Evolutionary conservation across 148 eudicot genomes (phyloP), one percentile per base, ranked within the genome.

Genomic region (Hydrangea macrophylla): DNA sequence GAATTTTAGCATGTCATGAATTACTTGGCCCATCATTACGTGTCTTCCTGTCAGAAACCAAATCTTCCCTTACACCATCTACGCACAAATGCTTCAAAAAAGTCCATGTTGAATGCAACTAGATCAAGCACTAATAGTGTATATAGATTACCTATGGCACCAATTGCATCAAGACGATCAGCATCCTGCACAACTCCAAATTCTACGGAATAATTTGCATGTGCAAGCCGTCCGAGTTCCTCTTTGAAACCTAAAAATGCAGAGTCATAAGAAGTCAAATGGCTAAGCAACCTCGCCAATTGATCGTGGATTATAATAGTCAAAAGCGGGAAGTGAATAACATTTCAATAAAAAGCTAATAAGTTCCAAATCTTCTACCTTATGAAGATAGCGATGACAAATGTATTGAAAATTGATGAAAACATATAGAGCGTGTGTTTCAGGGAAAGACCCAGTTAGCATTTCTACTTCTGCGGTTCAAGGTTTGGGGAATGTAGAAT

Each of bases 131-230:
- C 6, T 42, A 48, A 48, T 2, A n/a, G n/a, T 15, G n/a, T 18
- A 17, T 18, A 36, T 28, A n/a, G 64, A 64, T 69, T 81, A 94
- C 99, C 99, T 64, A 93, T 86, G 55, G 98, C 98, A 62, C 98
- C 98, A 82, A 94, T 90, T 48, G 99, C 99, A 81, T 94, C 99
- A 69, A 94, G 99, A 53, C 96, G 91, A 76, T 94, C 97, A 72
- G 99, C 99, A 88, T 94, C 99, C 85, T 94, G 99, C 65, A 94
- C 99, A 42, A 94, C 91, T 37, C 91, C 90, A 74, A 85, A 90
- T 72, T 94, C 97, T 61, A 82, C 59, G 37, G 81, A 79, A 45
- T 53, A 44, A 55, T 70, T 77, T 59, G 67, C 62, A 60, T 76
- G 68, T 64, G 56, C 64, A 58, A 39, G 58, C 58, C 97, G 91